phyloP scores from a whole-genome alignment of 768 basidiomycete genomes.

The Mycena galopus region DNA sequence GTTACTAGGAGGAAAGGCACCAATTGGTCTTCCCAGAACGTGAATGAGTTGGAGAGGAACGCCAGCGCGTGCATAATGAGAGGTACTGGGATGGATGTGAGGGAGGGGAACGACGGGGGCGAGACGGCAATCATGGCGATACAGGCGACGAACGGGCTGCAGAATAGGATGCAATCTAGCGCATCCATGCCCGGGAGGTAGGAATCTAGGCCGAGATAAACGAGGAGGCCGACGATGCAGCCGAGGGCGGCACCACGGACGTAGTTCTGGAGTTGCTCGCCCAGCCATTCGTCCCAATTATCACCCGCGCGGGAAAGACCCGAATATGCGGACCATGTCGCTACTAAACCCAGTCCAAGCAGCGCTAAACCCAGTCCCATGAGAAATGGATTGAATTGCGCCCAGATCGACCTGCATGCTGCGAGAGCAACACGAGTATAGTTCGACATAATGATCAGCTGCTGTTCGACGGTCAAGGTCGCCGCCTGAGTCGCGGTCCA shows the following conservation, averaged over 20 bases:
- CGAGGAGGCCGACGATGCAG: slow-evolving; percentile 51
- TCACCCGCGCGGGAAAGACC: slow-evolving; percentile 55
- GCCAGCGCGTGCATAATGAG: slow-evolving; percentile 78
- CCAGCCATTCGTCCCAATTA: slow-evolving; percentile 61
- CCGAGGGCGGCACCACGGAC: slow-evolving; percentile 54
- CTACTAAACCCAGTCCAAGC: slow-evolving; percentile 67
- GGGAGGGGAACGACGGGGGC: slow-evolving; percentile 48
- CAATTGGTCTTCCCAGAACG: slow-evolving; percentile 96
- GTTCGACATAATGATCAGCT: slow-evolving; percentile 55
- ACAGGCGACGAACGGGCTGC: slow-evolving; percentile 60
- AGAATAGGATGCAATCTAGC: slow-evolving; percentile 66
- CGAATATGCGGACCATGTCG: slow-evolving; percentile 68
- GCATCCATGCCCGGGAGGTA: slow-evolving; percentile 62
- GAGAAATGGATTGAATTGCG: slow-evolving; percentile 87
- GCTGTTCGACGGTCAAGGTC: slow-evolving; percentile 43
- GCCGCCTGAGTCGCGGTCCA: slow-evolving; percentile 55
- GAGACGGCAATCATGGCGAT: slow-evolving; percentile 59
- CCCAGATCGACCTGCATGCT: slow-evolving; percentile 91
- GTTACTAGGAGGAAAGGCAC: slow-evolving; percentile 80
- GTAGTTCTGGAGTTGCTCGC: slow-evolving; percentile 45
- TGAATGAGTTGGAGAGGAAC: slow-evolving; percentile 95
- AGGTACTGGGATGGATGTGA: slow-evolving; percentile 56
- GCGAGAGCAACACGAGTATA: slow-evolving; percentile 75
- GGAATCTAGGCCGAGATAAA: slow-evolving; percentile 45
- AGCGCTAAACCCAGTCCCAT: slow-evolving; percentile 82